Evolutionary conservation across 2,329 filamentous ascomycete genomes (phyloP).

Genomic region (Pseudohalonectria lignicola): DNA sequence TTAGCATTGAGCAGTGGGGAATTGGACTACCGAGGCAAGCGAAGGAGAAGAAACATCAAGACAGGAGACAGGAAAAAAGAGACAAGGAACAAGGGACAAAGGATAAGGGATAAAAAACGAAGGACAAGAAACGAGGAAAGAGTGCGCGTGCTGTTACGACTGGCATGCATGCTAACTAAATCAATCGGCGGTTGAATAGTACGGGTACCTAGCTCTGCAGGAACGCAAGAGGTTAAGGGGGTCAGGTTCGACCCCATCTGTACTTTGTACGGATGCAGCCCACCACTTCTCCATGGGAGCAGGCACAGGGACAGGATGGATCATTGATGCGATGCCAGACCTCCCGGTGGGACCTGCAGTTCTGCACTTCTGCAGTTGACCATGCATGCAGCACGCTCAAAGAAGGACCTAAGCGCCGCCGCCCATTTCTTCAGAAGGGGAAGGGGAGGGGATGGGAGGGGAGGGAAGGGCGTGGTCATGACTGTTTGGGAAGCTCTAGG

Average conservation of each 20-base stretch:
- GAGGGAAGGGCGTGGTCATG: not conserved
- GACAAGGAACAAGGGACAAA: no score
- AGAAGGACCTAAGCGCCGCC: not conserved
- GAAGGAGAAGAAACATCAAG: not conserved
- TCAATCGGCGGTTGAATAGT: conserved; percentile 1
- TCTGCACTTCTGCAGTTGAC: no score
- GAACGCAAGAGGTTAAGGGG: no score
- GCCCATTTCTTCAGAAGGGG: not conserved
- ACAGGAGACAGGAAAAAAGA: no score
- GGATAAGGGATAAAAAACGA: no score
- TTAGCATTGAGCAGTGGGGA: not conserved
- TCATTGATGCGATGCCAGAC: conserved; percentile 1
- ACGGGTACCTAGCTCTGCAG: no score
- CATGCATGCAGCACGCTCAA: not conserved
- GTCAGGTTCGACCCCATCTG: no score
- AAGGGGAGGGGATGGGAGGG: not conserved
- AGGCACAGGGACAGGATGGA: not conserved
- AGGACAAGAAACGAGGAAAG: not conserved
- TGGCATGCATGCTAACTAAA: no score
- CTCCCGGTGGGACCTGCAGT: conserved; percentile 1
- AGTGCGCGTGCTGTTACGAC: no score
- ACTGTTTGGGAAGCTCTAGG: not conserved
- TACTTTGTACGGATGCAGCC: not conserved
- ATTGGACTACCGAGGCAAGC: not conserved
- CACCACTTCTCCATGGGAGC: not conserved